Evolutionary conservation across 2,329 filamentous ascomycete species (phyloP).

Genomic region (Corniculantispora saksenae): DNA sequence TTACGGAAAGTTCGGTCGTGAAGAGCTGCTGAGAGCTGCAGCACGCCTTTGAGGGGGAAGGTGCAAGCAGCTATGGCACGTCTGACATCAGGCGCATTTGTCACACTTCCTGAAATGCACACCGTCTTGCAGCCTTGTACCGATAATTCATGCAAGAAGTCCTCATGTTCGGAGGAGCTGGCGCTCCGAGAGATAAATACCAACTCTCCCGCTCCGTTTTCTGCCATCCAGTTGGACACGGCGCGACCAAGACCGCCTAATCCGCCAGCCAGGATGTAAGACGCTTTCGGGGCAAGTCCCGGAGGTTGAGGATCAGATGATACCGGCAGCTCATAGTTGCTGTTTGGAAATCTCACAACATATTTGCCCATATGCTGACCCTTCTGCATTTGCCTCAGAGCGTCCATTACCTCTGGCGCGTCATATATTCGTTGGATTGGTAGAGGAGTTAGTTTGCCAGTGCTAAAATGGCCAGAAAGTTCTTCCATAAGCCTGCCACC

Average conservation of each 20-base stretch:
- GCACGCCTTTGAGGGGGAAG: constrained; percentile 35
- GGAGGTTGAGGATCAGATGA: neutral
- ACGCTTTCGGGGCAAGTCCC: constrained; percentile 16
- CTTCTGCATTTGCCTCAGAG: constrained; percentile 25
- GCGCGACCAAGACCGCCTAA: constrained; percentile 24
- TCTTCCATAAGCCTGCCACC: neutral
- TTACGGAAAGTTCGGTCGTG: constrained; percentile 27
- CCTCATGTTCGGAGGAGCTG: neutral
- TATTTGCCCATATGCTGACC: constrained; percentile 26
- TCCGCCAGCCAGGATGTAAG: constrained; percentile 27
- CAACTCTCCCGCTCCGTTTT: constrained; percentile 31
- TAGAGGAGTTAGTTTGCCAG: constrained; percentile 1
- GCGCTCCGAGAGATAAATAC: constrained; percentile 24
- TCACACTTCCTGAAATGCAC: constrained; percentile 33
- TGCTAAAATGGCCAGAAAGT: neutral
- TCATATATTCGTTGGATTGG: constrained; percentile 21
- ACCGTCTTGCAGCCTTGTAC: constrained; percentile 21
- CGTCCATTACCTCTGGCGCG: constrained; percentile 20
- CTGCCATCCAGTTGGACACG: constrained; percentile 23
- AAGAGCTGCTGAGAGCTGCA: constrained; percentile 39
- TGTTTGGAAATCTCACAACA: constrained; percentile 22
- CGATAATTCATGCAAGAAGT: constrained; percentile 22
- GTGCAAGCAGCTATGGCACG: constrained; percentile 14
- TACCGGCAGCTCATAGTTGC: neutral
- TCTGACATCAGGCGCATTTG: constrained; percentile 25